phyloP scores from a whole-genome alignment of 2,329 filamentous ascomycete genomes.

The Immersiporthe knoxdaviesiana region DNA sequence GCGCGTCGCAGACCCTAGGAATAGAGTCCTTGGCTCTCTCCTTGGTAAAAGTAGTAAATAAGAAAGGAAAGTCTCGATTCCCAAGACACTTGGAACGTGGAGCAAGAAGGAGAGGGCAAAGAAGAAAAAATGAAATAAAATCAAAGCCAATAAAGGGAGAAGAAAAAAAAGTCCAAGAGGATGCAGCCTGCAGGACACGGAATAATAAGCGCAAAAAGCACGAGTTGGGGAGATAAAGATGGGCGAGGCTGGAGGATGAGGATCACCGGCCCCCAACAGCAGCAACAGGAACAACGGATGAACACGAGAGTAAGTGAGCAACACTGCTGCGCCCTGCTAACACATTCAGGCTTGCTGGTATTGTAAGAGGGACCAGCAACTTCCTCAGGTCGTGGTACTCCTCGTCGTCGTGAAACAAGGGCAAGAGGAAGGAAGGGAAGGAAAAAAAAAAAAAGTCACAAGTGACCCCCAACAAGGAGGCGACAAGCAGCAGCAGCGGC shows the following conservation, averaged over 20 bases:
- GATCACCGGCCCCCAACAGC: conserved; percentile 17
- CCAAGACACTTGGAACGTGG: neutral
- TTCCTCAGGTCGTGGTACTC: neutral
- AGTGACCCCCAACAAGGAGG: neutral
- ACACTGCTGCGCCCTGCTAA: neutral
- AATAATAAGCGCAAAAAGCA: neutral
- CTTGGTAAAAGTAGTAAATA: too few species aligned
- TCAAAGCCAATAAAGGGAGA: too few species aligned
- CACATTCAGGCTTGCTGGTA: neutral
- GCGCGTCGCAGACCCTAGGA: neutral
- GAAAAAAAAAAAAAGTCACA: neutral
- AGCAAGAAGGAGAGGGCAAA: conserved; percentile 6
- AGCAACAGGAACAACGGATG: neutral
- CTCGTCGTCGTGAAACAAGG: neutral
- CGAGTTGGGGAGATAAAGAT: neutral
- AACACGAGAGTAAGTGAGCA: neutral
- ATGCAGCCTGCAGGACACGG: neutral
- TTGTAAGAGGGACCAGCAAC: neutral
- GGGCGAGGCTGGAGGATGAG: conserved; percentile 16
- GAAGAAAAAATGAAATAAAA: neutral
- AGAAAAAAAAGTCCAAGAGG: neutral
- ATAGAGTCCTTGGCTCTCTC: neutral
- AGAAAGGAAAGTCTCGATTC: too few species aligned
- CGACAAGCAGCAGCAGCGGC: neutral
- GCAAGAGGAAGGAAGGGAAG: neutral